Percentiles rank a stretch among this genome's conserved stretches.
Evolutionary conservation across 352 stramenopile species (phyloP).

Genomic region (Phytophthora pluvialis): DNA sequence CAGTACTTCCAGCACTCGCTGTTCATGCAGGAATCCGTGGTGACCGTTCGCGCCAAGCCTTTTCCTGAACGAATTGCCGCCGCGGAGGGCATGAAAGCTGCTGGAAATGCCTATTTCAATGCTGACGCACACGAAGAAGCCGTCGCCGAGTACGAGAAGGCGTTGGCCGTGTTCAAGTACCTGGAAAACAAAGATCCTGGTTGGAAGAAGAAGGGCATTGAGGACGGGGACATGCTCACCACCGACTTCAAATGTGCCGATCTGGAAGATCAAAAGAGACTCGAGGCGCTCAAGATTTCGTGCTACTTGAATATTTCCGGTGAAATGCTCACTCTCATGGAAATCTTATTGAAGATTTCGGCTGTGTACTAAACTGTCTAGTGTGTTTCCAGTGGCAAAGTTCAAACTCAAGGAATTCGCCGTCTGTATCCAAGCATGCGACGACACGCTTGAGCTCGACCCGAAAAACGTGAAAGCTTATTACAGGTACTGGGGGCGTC

Average conservation of each 20-base stretch:
- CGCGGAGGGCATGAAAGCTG: slow-evolving; percentile 71
- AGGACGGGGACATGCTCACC: slow-evolving; percentile 74
- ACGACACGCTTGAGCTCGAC: slow-evolving; percentile 73
- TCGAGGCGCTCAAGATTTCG: slow-evolving; percentile 65
- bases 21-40: slow-evolving; percentile 86
- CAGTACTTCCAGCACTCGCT: slow-evolving; percentile 90
- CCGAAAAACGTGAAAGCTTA: slow-evolving; percentile 74
- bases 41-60: slow-evolving; percentile 42
- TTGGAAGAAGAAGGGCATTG: slow-evolving; percentile 90
- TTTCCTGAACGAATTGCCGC: slow-evolving; percentile 65
- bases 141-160: slow-evolving; percentile 85
- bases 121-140: slow-evolving; percentile 65
- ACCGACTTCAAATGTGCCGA: slow-evolving; percentile 64
- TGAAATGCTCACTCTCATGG: slow-evolving; percentile 19
- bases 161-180: slow-evolving; percentile 84
- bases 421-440: slow-evolving; percentile 67
- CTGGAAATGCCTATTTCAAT: slow-evolving; percentile 69
- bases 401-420: slow-evolving; percentile 78
- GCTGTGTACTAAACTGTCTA: not conserved
- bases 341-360: not conserved
- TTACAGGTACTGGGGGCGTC: slow-evolving; percentile 54
- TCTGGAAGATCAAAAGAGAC: slow-evolving; percentile 43
- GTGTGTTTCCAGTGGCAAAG: slow-evolving; percentile 61
- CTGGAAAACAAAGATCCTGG: slow-evolving; percentile 78
- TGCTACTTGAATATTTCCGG: slow-evolving; percentile 87